Evolutionary conservation across 2,329 filamentous ascomycete genomes (phyloP), one percentile per base, ranked within the genome.

Genomic region (Teratosphaeriaceae sp.): DNA sequence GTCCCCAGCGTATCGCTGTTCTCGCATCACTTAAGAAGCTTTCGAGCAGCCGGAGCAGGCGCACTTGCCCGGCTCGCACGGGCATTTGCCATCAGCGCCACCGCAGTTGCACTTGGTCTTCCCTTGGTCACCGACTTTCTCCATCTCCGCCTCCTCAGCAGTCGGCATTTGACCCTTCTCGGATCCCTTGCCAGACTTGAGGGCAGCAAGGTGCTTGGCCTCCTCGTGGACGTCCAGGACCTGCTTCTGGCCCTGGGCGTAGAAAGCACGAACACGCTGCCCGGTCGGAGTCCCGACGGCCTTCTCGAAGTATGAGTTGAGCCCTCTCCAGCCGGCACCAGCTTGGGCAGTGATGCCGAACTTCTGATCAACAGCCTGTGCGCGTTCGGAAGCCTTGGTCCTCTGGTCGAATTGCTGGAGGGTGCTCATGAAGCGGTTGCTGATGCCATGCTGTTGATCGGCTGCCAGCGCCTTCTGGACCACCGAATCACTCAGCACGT

Each of bases 281-380:
- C 92, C 92, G 1, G 88, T 94, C 8, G 88, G 88, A 0, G 88
- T 94, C 63, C 76, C 83, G 44, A 82, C 73, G 2, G 90, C 90
- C 76, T 94, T 94, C 70, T 97, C 90, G 62, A 96, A 97, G 78
- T 97, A 98, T 11, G 84, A 88, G 65, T 74, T 74, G 48, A 97
- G 64, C 24, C 87, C 85, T 31, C 74, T 73, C 73, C 75, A 82
- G 47, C 75, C 78, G 46, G 69, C 76, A 60, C 73, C 78, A 50
- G 86, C 88, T 60, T 84, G 85, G 55, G 82, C 75, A 42, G 79
- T 78, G 60, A 97, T 80, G 56, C 85, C 84, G 69, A 95, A 94
- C 65, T 79, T 87, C 65, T 84, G 76, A 63, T 98, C 90, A 41
- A 90, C 76, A 1, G 83, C 82, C 69, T 82, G 84, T 49, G 89